Evolutionary conservation across 78 protist genomes (phyloP).

Genomic region (Chrysochromulina parva): DNA sequence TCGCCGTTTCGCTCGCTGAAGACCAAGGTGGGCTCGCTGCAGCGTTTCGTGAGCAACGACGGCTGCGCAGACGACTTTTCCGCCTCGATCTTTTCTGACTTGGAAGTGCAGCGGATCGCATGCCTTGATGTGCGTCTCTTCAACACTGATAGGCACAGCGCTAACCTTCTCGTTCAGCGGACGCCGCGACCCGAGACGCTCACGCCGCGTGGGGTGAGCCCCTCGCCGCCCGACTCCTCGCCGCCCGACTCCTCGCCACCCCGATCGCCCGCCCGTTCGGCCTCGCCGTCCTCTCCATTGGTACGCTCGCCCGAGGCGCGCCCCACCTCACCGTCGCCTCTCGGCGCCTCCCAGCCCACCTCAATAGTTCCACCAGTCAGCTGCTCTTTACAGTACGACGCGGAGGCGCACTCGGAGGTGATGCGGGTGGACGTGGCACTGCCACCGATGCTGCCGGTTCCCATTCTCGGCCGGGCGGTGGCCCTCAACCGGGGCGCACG

Average conservation of each 20-base stretch:
- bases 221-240: not conserved
- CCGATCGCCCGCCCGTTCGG: too few relatives aligned
- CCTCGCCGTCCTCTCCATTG: too few relatives aligned
- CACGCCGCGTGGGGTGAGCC: not conserved
- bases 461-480: too few relatives aligned
- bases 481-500: too few relatives aligned
- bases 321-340: too few relatives aligned
- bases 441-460: too few relatives aligned
- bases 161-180: not conserved
- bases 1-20: not conserved
- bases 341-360: not conserved
- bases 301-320: too few relatives aligned
- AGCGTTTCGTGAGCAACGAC: not conserved
- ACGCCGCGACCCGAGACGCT: not conserved
- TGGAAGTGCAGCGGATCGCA: not conserved
- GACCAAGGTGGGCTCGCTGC: not conserved
- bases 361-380: too few relatives aligned
- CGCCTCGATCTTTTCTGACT: not conserved
- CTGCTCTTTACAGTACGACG: too few relatives aligned
- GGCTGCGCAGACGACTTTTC: not conserved
- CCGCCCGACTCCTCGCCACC: too few relatives aligned
- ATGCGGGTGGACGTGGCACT: too few relatives aligned
- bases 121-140: not conserved
- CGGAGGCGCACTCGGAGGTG: too few relatives aligned
- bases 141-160: slow-evolving; percentile 6